These are phyloP conservation scores for Leptographium galeiforme DNA, from an alignment of 2,329 filamentous ascomycete genomes.

Conservation along the genomic window DNA sequence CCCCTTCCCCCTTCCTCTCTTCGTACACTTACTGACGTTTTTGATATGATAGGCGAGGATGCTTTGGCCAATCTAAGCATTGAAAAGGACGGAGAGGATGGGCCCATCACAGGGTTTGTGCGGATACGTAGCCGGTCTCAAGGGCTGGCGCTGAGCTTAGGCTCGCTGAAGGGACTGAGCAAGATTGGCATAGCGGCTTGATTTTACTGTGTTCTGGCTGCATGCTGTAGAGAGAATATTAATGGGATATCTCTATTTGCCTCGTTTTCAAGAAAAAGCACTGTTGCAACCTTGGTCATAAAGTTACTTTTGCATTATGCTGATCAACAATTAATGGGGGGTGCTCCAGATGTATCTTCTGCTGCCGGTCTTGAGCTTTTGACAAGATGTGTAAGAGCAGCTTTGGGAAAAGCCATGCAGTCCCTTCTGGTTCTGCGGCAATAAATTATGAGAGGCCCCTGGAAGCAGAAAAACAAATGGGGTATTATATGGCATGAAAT, in stretches of 20 bases:
- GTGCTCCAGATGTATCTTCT: no score
- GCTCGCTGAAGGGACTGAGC: slow-evolving; percentile 87
- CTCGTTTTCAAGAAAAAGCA: no score
- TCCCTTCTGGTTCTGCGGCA: no score
- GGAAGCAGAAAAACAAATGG: background rate
- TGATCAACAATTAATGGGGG: no score
- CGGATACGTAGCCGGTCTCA: slow-evolving; percentile 95
- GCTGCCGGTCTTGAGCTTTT: no score
- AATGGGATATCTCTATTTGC: no score
- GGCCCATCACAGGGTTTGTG: slow-evolving; percentile 92
- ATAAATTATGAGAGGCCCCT: no score
- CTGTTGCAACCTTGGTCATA: no score
- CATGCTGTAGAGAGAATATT: background rate
- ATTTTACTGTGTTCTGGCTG: background rate
- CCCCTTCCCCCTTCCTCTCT: background rate
- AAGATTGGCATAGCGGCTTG: slow-evolving; percentile 46
- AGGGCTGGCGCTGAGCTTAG: slow-evolving; percentile 83
- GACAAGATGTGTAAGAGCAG: no score
- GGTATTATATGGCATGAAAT: background rate
- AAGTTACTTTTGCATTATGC: no score
- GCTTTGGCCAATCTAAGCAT: slow-evolving; percentile 94
- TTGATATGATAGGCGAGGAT: slow-evolving; percentile 65
- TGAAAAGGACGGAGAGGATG: slow-evolving; percentile 91
- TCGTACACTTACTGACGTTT: background rate
- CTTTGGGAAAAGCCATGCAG: no score